Evolutionary conservation across 2,329 filamentous ascomycete genomes (phyloP).

Genomic region (Verticillium longisporum): DNA sequence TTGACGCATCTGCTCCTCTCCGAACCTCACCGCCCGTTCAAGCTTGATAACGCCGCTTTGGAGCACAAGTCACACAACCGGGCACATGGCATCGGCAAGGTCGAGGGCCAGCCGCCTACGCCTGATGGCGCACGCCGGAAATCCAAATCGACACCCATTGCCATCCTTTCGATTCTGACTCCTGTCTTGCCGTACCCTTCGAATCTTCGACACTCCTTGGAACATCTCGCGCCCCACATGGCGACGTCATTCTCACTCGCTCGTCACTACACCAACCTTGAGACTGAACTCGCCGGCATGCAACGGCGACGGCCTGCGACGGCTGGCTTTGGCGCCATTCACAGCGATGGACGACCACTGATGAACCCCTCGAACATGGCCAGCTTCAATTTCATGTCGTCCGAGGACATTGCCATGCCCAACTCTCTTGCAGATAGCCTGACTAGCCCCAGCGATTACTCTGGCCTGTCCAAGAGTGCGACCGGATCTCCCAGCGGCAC

Average conservation of each 20-base stretch:
- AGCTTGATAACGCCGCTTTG: constrained; percentile 51
- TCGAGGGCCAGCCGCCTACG: constrained; percentile 18
- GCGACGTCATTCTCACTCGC: constrained; percentile 86
- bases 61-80: constrained; percentile 44
- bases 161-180: constrained; percentile 82
- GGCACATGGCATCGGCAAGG: constrained; percentile 1
- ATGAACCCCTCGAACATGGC: constrained; percentile 36
- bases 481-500: constrained; percentile 67
- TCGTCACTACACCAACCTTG: constrained; percentile 78
- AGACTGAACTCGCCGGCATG: constrained; percentile 65
- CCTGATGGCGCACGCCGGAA: constrained; percentile 26
- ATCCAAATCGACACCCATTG: constrained; percentile 67
- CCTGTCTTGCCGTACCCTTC: constrained; percentile 84
- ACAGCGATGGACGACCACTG: constrained; percentile 43
- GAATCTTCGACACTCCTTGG: constrained; percentile 76
- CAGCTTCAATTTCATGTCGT: constrained; percentile 28
- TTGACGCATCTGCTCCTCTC: constrained; percentile 70
- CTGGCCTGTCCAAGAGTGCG: constrained; percentile 66
- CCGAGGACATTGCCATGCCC: constrained; percentile 34
- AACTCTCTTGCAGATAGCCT: constrained; percentile 57
- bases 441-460: constrained; percentile 84
- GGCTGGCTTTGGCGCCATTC: constrained; percentile 62
- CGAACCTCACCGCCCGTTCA: constrained; percentile 51
- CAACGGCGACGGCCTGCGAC: constrained; percentile 64
- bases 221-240: constrained; percentile 77